phyloP scores from a whole-genome alignment of 2,329 filamentous ascomycete species.

The Ceratocystis albifundus region DNA sequence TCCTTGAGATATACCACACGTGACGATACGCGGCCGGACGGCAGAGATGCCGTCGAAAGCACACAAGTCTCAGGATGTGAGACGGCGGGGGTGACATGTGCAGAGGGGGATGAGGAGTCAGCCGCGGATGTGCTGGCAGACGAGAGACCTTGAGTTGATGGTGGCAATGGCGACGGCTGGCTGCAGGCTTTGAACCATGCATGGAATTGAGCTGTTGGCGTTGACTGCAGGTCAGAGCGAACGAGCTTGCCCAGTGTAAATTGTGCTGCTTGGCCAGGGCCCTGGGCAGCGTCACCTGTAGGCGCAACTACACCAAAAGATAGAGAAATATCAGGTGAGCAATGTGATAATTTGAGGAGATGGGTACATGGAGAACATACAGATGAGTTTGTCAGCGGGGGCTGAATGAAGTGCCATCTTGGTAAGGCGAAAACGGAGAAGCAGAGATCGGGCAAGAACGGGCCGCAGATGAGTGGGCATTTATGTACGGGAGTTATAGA shows the following conservation, averaged over 20 bases:
- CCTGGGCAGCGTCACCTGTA: conserved; percentile 38
- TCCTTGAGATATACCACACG: conserved; percentile 94
- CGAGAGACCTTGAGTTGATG: conserved; percentile 28
- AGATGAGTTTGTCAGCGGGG: conserved; percentile 22
- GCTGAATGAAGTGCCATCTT: conserved; percentile 24
- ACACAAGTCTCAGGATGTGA: conserved; percentile 80
- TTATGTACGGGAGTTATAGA: not conserved
- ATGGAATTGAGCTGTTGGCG: conserved; percentile 76
- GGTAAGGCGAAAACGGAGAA: not conserved
- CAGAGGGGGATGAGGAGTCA: conserved; percentile 77
- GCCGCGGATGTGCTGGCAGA: conserved; percentile 60
- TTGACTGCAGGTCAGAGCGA: conserved; percentile 46
- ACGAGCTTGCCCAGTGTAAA: conserved; percentile 56
- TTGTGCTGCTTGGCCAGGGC: conserved; percentile 58
- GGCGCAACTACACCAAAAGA: conserved; percentile 44
- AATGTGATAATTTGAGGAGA: not conserved
- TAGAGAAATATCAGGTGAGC: too few species aligned
- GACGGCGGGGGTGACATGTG: conserved; percentile 37
- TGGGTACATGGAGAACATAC: conserved; percentile 15
- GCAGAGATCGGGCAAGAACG: not conserved
- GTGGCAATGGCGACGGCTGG: conserved; percentile 32
- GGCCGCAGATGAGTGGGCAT: conserved; percentile 10
- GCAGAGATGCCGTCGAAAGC: conserved; percentile 71
- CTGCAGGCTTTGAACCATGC: conserved; percentile 73
- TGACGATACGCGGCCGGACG: conserved; percentile 70